Percentiles rank a stretch among this genome's conserved stretches.
Conservation (phyloP, 2,329 filamentous ascomycete genomes). For the Talaromyces sp. region DNA sequence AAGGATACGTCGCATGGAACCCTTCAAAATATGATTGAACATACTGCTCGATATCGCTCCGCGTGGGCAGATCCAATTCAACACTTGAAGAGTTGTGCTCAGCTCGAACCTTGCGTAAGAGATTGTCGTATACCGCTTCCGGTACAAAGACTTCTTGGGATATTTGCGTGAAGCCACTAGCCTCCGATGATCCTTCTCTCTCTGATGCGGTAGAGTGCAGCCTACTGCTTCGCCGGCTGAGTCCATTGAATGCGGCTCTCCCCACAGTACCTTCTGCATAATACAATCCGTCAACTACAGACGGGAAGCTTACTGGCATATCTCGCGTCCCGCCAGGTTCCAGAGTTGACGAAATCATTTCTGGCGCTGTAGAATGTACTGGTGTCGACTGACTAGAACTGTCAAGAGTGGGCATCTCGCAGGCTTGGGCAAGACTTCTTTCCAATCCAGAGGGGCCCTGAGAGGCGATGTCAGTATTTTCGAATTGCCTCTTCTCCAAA, state of each 20-base stretch:
- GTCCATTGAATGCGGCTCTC: background rate
- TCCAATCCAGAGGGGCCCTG: background rate
- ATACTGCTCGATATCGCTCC: background rate
- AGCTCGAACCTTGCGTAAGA: background rate
- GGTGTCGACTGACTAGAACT: background rate
- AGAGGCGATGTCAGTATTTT: background rate
- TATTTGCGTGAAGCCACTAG: background rate
- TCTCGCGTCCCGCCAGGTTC: background rate
- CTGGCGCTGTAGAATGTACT: background rate
- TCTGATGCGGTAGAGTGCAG: background rate
- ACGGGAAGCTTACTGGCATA: background rate
- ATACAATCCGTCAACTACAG: background rate
- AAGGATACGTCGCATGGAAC: background rate
- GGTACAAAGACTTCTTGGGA: background rate
- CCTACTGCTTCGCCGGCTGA: background rate
- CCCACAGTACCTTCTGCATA: background rate
- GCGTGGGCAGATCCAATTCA: background rate
- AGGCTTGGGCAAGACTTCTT: too few species aligned
- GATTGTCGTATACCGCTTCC: background rate
- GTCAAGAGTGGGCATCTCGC: too few species aligned
- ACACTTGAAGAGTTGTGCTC: background rate
- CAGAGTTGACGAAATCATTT: background rate
- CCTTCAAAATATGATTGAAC: background rate
- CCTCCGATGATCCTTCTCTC: background rate
- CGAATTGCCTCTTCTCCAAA: background rate